Evolutionary conservation across 208 protist species (phyloP), one percentile per base, ranked within the genome.

Genomic region (Trypanosoma caninum): DNA sequence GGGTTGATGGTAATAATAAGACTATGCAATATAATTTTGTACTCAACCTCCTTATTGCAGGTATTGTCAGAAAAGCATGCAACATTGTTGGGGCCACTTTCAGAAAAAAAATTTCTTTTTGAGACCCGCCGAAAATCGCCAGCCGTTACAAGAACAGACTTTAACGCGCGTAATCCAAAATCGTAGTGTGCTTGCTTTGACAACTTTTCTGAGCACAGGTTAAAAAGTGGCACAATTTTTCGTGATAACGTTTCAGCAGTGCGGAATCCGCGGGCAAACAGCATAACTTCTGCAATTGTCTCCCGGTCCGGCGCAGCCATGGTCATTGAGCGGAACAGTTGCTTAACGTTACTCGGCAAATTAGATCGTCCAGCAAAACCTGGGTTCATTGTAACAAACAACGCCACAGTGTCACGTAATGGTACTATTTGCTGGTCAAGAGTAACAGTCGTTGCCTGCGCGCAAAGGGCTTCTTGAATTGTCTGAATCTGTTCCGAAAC

Each of bases 301-400:
- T 99, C 95, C 34, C 94, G 78, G 73, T 99, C 99, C 30, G 99
- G 99, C 50, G 89, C 80, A 20, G 95, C 97, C 98, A 99, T 99
- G 28, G 98, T 97, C 23, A 99, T 89, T 38, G 76, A 82, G 70
- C 98, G 94, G 90, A 99, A 99, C 25, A 99, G 87, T 82, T 98
- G 91, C 85, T 99, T 99, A 3, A 99, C 76, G 66, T 99, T 99
- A 61, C 99, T 98, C 11, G 99, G 99, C 40, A 99, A 72, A 60
- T 99, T 97, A 35, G 92, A 97, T 51, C 99, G 87, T n/a, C 98
- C 98, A 4, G 98, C 98, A 78, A 99, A 99, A 52, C 97, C 97
- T 8, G 99, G 99, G 76, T 99, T 99, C 98, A 99, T 99, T 6
- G 98, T 99, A 47, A 99, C 97, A 82, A 99, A 99, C 52, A 99